Conservation (phyloP, 2,329 filamentous ascomycete genomes). For the Elsinoe fawcettii region DNA sequence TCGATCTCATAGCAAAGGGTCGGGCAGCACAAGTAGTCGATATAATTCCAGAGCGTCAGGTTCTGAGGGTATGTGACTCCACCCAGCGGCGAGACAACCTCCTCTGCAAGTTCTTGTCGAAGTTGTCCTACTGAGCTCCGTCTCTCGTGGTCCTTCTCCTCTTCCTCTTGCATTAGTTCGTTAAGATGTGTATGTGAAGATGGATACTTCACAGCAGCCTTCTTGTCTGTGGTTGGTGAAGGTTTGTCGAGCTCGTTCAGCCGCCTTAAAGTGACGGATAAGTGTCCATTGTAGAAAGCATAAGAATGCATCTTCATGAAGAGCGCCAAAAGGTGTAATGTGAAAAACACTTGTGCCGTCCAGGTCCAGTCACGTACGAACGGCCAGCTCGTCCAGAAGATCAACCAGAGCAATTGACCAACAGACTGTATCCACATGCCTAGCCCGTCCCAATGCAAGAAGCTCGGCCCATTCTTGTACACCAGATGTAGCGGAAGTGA, state of each 20-base stretch:
- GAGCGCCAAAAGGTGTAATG: slow-evolving; percentile 80
- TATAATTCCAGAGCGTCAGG: slow-evolving; percentile 71
- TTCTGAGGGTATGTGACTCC: slow-evolving; percentile 86
- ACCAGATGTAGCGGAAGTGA: slow-evolving; percentile 66
- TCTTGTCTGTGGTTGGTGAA: slow-evolving; percentile 39
- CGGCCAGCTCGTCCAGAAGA: slow-evolving; percentile 67
- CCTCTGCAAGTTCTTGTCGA: slow-evolving; percentile 78
- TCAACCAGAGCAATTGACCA: slow-evolving; percentile 71
- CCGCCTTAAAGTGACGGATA: slow-evolving; percentile 77
- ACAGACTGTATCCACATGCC: slow-evolving; percentile 79
- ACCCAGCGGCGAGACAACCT: slow-evolving; percentile 84
- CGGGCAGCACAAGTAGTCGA: slow-evolving; percentile 83
- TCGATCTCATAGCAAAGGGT: slow-evolving; percentile 97
- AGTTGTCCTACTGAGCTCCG: slow-evolving; percentile 50
- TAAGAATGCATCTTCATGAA: slow-evolving; percentile 99
- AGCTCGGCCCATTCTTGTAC: slow-evolving; percentile 50
- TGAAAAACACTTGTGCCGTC: slow-evolving; percentile 93
- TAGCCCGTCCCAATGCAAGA: slow-evolving; percentile 63
- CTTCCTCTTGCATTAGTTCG: slow-evolving; percentile 41
- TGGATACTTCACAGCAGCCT: slow-evolving; percentile 61
- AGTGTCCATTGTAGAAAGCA: slow-evolving; percentile 93
- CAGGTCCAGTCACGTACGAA: slow-evolving; percentile 87
- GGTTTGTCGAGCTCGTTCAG: slow-evolving; percentile 73
- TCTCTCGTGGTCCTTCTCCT: slow-evolving; percentile 24
- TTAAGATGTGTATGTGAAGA: slow-evolving; percentile 41